Evolutionary conservation across 1,139 yeast genomes (phyloP).

Genomic region (Nakaseomyces nivariensis): DNA sequence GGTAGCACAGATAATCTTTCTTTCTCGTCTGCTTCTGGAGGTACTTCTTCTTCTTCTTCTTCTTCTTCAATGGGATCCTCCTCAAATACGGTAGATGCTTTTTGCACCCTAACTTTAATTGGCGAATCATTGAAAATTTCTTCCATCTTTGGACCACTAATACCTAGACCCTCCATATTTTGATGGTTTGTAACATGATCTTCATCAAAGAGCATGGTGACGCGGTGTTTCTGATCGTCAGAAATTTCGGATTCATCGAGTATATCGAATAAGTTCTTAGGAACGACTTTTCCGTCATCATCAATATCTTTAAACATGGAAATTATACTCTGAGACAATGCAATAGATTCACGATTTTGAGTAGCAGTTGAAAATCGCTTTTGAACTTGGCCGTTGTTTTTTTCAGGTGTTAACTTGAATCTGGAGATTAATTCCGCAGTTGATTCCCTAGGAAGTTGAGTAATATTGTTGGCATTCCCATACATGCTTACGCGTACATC

Average conservation of each 20-base stretch:
- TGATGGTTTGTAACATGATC: constrained; percentile 5
- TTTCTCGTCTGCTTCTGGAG: not conserved
- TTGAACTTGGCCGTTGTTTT: constrained; percentile 10
- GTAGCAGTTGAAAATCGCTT: constrained; percentile 18
- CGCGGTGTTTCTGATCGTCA: constrained; percentile 13
- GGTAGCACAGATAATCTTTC: not conserved
- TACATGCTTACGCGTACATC: constrained; percentile 28
- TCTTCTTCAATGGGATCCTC: not conserved
- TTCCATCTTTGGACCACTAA: not conserved
- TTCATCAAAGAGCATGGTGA: constrained; percentile 28
- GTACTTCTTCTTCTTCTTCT: not conserved
- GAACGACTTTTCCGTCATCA: constrained; percentile 16
- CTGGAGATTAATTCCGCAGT: constrained; percentile 29
- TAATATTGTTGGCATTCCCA: constrained; percentile 14
- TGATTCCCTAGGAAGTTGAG: constrained; percentile 22
- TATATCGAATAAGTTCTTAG: not conserved
- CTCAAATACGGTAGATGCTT: constrained; percentile 2
- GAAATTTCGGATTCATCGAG: constrained; percentile 1
- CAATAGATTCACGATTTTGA: constrained; percentile 8
- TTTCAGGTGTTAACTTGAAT: constrained; percentile 24
- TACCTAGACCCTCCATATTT: not conserved
- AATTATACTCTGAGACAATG: constrained; percentile 17
- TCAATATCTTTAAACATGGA: constrained; percentile 29
- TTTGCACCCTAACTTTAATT: constrained; percentile 1
- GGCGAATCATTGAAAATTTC: constrained; percentile 1